Evolutionary conservation across 2,329 filamentous ascomycete species (phyloP).

Genomic region (Fusarium napiforme): DNA sequence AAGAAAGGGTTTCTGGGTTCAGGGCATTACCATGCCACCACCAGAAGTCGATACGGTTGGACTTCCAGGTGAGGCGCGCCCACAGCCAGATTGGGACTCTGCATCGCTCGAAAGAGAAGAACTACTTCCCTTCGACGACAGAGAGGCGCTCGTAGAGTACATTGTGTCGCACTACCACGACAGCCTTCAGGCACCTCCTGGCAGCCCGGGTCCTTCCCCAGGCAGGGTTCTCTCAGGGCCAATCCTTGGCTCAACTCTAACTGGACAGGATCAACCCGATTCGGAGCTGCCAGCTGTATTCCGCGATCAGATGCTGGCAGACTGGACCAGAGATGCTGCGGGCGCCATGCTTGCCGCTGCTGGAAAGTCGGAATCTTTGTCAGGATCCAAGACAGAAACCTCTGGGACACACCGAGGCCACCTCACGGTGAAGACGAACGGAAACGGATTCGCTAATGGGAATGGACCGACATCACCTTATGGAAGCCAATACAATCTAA

Average conservation of each 20-base stretch:
- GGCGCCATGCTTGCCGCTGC: constrained; percentile 74
- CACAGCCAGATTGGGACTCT: constrained; percentile 59
- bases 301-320: constrained; percentile 78
- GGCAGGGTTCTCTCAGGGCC: constrained; percentile 72
- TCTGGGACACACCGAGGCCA: constrained; percentile 63
- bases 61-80: constrained; percentile 58
- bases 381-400: constrained; percentile 76
- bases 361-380: constrained; percentile 78
- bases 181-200: constrained; percentile 69
- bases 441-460: constrained; percentile 46
- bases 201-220: constrained; percentile 77
- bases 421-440: constrained; percentile 65
- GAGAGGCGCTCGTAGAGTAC: constrained; percentile 75
- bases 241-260: constrained; percentile 63
- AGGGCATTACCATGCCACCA: constrained; percentile 77
- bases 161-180: constrained; percentile 78
- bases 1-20: constrained; percentile 81
- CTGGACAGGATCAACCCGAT: constrained; percentile 53
- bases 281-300: constrained; percentile 73
- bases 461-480: constrained; percentile 58
- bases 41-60: constrained; percentile 70
- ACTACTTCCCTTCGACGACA: constrained; percentile 79
- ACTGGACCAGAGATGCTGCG: constrained; percentile 83
- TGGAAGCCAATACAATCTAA: constrained; percentile 61
- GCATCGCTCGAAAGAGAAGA: constrained; percentile 70